Evolutionary conservation across 2,329 filamentous ascomycete genomes (phyloP).

Genomic region (Lachnellula hyalina): DNA sequence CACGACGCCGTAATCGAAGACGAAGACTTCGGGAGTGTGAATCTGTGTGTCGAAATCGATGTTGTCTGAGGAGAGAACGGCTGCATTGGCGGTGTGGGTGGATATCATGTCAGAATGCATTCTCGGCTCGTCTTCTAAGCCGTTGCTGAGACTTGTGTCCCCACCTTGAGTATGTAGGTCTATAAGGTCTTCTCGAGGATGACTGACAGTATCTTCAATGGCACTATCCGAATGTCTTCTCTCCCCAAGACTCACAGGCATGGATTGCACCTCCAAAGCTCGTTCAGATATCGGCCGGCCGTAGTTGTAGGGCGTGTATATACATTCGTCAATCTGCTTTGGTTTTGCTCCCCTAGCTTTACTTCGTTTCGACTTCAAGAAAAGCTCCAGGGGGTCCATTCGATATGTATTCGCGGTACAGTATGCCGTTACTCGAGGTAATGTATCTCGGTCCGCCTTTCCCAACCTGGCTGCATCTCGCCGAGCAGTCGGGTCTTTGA

Average conservation of each 20-base stretch:
- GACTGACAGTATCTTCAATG: constrained; percentile 55
- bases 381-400: constrained; percentile 83
- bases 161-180: constrained; percentile 45
- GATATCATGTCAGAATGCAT: constrained; percentile 22
- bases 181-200: constrained; percentile 56
- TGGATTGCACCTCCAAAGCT: constrained; percentile 24
- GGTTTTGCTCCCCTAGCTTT: constrained; percentile 75
- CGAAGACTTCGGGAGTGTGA: constrained; percentile 88
- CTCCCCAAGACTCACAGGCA: constrained; percentile 45
- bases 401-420: constrained; percentile 91
- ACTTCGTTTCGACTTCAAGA: constrained; percentile 73
- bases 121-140: constrained; percentile 20
- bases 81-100: constrained; percentile 35
- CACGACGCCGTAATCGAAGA: constrained; percentile 96
- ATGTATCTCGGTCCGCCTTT: constrained; percentile 81
- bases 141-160: constrained; percentile 31
- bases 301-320: constrained; percentile 92
- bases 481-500: constrained; percentile 91
- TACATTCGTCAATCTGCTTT: constrained; percentile 94
- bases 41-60: constrained; percentile 81
- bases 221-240: constrained; percentile 73
- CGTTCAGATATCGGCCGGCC: constrained; percentile 40
- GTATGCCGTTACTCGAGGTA: constrained; percentile 93
- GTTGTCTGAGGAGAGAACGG: constrained; percentile 32
- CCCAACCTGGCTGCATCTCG: constrained; percentile 88